Evolutionary conservation across 2,329 filamentous ascomycete genomes (phyloP), one percentile per base, ranked within the genome.

Genomic region (Colletotrichum euphorbiae): DNA sequence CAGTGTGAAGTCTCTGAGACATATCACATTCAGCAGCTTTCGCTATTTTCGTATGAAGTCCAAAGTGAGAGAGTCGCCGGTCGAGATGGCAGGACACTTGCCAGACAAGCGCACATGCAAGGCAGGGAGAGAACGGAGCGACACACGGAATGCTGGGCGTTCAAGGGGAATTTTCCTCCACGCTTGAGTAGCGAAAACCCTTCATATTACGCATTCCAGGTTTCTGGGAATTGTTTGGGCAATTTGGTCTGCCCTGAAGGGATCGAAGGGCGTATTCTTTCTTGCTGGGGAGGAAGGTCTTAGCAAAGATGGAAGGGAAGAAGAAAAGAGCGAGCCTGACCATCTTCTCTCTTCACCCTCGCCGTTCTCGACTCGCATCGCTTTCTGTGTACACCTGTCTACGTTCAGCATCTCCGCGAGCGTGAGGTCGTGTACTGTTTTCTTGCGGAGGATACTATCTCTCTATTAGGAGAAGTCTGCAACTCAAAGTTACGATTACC

Each of bases 241-340:
- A 9, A 8, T 24, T 28, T 38, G 19, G 28, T 21, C 38, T 38
- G 54, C 54, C 38, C 38, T 45, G 54, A 12, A 11, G 40, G 38
- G 40, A 31, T 33, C 21, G 19, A 43, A 57, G 6, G 21, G 36
- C 52, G 36, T n/a, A 15, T 21, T 24, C 19, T n/a, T 42, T 55
- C 4, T 8, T 57, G 54, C 24, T 43, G 54, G 13, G 15, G 38
- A 38, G 6, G 24, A 28, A 43, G 17, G 48, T 45, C 21, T 43
- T 45, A 24, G 54, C 54, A 57, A 57, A 57, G 33, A 57, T 43
- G 38, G 24, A 17, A 57, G 21, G 54, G 54, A 28, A 43, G 38
- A 57, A 42, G 54, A 31, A 57, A 57, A 57, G 24, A n/a, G n/a
- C 17, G 21, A 43, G 21, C 6, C 24, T 31, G 28, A 52, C 48